Percentiles rank a stretch among this genome's conserved stretches.
Evolutionary conservation across 2,329 filamentous ascomycete genomes (phyloP).

Genomic region (Ceratocystis colombiana): DNA sequence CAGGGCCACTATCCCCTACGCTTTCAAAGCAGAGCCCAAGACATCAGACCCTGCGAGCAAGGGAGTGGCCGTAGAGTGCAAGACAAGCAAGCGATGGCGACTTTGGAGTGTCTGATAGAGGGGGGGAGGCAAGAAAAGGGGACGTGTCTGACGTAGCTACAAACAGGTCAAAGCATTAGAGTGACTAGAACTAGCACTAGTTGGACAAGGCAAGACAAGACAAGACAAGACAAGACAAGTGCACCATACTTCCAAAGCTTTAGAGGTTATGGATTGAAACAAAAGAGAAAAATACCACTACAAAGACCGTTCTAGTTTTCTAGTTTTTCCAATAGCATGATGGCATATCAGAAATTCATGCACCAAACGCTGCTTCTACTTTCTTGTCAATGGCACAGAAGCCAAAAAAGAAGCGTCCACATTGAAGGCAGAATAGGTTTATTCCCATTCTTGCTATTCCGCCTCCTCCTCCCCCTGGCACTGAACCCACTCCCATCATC

Average conservation of each 20-base stretch:
- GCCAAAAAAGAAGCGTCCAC: constrained; percentile 3
- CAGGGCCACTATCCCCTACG: no score
- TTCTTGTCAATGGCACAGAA: constrained; percentile 7
- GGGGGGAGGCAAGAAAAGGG: no score
- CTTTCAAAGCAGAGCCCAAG: no score
- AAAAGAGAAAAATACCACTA: constrained; percentile 3
- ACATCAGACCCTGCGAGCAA: no score
- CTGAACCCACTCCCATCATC: background rate
- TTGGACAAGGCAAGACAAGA: background rate
- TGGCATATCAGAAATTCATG: background rate
- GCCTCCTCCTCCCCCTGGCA: background rate
- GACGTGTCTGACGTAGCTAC: no score
- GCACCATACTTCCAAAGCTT: background rate
- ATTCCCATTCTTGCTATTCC: no score
- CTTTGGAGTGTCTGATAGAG: no score
- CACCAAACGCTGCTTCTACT: background rate
- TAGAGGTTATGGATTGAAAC: background rate
- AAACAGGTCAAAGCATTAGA: no score
- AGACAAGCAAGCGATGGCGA: no score
- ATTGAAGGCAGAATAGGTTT: background rate
- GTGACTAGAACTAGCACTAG: no score
- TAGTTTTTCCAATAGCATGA: background rate
- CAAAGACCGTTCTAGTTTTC: no score
- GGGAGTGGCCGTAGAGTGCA: no score
- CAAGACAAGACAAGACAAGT: background rate